A percentile compares a stretch with the other conserved stretches of the same genome.
These are phyloP conservation scores for Hemisphaericaspora nanyangensis DNA, from an alignment of 805 yeast species.

Conservation along the genomic window DNA sequence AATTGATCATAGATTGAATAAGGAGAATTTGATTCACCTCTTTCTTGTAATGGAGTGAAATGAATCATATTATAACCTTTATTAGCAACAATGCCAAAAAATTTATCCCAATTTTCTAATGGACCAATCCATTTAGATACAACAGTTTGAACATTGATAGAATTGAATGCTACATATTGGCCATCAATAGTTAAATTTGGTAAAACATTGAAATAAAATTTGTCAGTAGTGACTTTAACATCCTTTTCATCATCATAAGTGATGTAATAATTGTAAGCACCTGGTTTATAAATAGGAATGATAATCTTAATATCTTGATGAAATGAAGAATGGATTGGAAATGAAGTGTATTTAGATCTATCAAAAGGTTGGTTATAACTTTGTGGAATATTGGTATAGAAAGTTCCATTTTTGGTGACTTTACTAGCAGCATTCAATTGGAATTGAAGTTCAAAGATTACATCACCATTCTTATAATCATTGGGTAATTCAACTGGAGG, in stretches of 20 bases:
- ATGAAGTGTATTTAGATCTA: conserved; percentile 52
- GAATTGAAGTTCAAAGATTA: conserved; percentile 51
- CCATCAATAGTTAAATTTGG: conserved; percentile 63
- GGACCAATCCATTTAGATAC: conserved; percentile 91
- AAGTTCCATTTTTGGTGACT: conserved; percentile 63
- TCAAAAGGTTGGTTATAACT: conserved; percentile 40
- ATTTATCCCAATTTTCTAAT: conserved; percentile 57
- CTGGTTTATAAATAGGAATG: conserved; percentile 65
- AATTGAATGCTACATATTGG: conserved; percentile 63
- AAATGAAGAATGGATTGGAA: conserved; percentile 52
- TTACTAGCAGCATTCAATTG: conserved; percentile 72
- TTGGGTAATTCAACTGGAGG: conserved; percentile 43
- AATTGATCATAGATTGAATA: conserved; percentile 89
- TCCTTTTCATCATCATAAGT: conserved; percentile 44
- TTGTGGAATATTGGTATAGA: conserved; percentile 73
- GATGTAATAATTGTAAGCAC: conserved; percentile 73
- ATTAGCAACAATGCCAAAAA: conserved; percentile 55
- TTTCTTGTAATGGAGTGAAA: conserved; percentile 86
- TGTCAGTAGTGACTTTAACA: conserved; percentile 42
- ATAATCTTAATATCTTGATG: conserved; percentile 59
- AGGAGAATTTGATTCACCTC: conserved; percentile 92
- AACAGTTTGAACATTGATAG: conserved; percentile 78
- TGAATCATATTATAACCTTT: conserved; percentile 96
- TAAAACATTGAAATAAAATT: conserved; percentile 73
- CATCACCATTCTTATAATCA: conserved; percentile 31